Evolutionary conservation across 116 monocot species (phyloP).

Genomic region (Posidonia oceanica): DNA sequence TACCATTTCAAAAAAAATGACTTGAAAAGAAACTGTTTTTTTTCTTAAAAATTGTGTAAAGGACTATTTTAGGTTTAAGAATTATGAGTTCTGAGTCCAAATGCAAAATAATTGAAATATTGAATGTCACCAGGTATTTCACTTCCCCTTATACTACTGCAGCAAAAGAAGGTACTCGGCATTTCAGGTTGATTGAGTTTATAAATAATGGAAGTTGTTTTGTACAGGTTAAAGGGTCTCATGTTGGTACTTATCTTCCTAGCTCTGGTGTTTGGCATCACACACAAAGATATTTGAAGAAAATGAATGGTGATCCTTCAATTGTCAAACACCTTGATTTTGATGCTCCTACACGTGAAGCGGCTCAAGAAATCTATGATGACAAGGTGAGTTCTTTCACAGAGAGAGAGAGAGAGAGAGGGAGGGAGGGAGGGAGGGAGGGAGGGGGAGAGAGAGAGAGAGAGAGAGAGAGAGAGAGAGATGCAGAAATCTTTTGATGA

Average conservation of each 20-base stretch:
- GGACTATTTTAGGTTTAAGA: background rate
- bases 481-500: too few species aligned
- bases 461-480: too few species aligned
- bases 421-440: too few species aligned
- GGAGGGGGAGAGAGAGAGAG: too few species aligned
- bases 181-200: background rate
- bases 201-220: background rate
- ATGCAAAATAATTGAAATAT: background rate
- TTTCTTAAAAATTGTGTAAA: too few species aligned
- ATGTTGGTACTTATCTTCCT: conserved; percentile 95
- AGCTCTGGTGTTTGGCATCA: conserved; percentile 97
- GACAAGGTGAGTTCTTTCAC: conserved; percentile 40
- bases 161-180: too few species aligned
- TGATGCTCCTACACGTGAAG: conserved; percentile 96
- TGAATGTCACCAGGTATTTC: background rate
- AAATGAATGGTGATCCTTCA: conserved; percentile 38
- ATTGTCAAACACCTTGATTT: conserved; percentile 83
- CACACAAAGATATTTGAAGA: conserved; percentile 75
- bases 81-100: background rate
- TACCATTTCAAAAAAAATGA: too few species aligned
- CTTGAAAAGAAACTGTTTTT: too few species aligned
- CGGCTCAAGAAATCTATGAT: conserved; percentile 57
- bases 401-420: too few species aligned
- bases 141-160: too few species aligned
- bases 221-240: conserved; percentile 67